Evolutionary conservation across 345 rosid species (phyloP), one percentile per base, ranked within the genome.

Genomic region (Acer saccharum): DNA sequence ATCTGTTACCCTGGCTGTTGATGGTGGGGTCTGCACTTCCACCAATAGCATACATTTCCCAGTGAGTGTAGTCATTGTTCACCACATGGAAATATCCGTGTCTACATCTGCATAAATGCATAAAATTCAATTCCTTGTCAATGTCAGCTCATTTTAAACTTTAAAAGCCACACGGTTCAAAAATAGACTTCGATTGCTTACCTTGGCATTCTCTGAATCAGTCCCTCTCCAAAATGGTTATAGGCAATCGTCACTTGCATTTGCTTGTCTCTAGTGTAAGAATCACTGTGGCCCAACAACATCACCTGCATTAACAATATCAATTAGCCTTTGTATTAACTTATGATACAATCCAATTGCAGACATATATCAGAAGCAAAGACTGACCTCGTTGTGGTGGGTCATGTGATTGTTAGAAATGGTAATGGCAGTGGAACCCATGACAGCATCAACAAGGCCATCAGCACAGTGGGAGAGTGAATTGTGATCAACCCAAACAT

Each of bases 1-100:
- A 94, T 87, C 98, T 82, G 86, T 94, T 94, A 43, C 95, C 98
- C 87, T 94, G 98, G 78, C 98, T 94, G 90, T 92, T 94, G 79
- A 93, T 94, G 77, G 98, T 94, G 72, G 98, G 97, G 18, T 77
- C 76, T 60, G 97, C 98, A 81, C 98, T 93, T 78, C 98, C 98
- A 76, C 98, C 98, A 77, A 94, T 94, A 72, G 98, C 98, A 68
- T 94, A 94, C 98, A 94, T 94, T 79, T 91, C 96, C 98, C 98
- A 94, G 83, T 94, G 98, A 71, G 97, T 94, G 86, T 94, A 94
- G 84, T 94, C 98, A 69, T 94, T 94, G 90, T 94, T 94, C 70
- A 94, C 97, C 78, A 94, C 97, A 79, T 94, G 98, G 90, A 94
- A 94, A 46, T 92, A 94, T 2, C 98, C 98, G 74, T 93, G 97